These are phyloP conservation scores for Ophiostoma pallidulum DNA, from an alignment of 2,329 filamentous ascomycete genomes.

Conservation along the genomic window DNA sequence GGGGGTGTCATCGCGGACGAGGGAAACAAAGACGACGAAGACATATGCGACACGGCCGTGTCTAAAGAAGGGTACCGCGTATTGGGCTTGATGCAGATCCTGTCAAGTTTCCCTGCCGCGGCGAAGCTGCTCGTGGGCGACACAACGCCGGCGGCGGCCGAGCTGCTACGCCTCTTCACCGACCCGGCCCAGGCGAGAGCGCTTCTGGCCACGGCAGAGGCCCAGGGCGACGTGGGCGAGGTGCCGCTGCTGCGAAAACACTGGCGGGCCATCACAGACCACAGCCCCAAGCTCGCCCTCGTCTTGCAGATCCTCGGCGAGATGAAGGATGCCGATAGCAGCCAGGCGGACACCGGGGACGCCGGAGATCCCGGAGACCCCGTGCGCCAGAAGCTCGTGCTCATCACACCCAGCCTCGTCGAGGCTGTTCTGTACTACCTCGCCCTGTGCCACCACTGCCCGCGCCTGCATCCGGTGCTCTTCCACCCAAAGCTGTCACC, in stretches of 20 bases:
- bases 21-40: too few relatives aligned
- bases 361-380: too few relatives aligned
- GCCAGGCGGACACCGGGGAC: too few relatives aligned
- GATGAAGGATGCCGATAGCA: constrained; percentile 3
- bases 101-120: constrained; percentile 10
- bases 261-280: not conserved
- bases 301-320: not conserved
- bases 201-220: not conserved
- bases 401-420: constrained; percentile 8
- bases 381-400: constrained; percentile 7
- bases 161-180: too few relatives aligned
- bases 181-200: too few relatives aligned
- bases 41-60: too few relatives aligned
- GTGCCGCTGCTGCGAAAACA: constrained; percentile 1
- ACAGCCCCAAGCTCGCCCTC: constrained; percentile 8
- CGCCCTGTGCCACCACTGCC: not conserved
- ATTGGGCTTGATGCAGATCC: constrained; percentile 4
- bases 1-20: too few relatives aligned
- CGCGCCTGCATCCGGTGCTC: constrained; percentile 3
- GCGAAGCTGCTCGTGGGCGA: constrained; percentile 24
- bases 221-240: not conserved
- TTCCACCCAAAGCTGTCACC: constrained; percentile 10
- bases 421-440: constrained; percentile 9
- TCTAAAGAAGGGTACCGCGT: not conserved
- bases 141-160: too few relatives aligned